Base-by-base conservation (phyloP, 1,284 basidiomycete species). In the Moniliella sp. region DNA sequence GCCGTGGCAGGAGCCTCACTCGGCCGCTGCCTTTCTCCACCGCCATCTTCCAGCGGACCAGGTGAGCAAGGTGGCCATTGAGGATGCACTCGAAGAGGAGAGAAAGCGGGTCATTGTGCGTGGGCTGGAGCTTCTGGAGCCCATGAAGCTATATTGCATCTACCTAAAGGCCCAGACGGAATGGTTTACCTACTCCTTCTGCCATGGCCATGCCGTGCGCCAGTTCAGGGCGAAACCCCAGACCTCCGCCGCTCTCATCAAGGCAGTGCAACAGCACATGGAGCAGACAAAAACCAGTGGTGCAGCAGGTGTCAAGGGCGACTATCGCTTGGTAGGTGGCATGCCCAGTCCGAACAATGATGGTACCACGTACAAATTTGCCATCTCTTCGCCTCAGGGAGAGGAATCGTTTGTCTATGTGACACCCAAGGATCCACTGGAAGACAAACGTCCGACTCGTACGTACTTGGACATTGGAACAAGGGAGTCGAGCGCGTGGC, bases 161-260 rank as follows among this genome's bases (percentile, higher is more conserved):
- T 55, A 47, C 25, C 45, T 50, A 28, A 47, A 40, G 11, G 21
- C 21, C 21, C n/a, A n/a, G n/a, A 16, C 39, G 4, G 50, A 52
- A 18, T 55, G 51, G 51, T 55, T 55, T 34, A 52, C 50, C 18
- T 55, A 55, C 36, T 33, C 38, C 19, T 46, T 48, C 42, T 55
- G 51, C 32, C 43, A 53, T 12, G 51, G 51, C 3, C 32, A 35
- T 15, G 33, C 40, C 27, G 35, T 55, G 10, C 37, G 43, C 1
- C 51, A 55, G 28, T 55, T 55, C 30, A 25, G 40, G 2, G 41
- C 42, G 5, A 35, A 50, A 3, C 35, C 37, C 3, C 14, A 15
- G 21, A 31, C 34, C 11, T 14, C 34, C 12, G 25, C 16, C 14
- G 33, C 15, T 15, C 25, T 31, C 18, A 25, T 37, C 1, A 31